phyloP scores from a whole-genome alignment of 352 stramenopile species.

The Phytophthora constricta region DNA sequence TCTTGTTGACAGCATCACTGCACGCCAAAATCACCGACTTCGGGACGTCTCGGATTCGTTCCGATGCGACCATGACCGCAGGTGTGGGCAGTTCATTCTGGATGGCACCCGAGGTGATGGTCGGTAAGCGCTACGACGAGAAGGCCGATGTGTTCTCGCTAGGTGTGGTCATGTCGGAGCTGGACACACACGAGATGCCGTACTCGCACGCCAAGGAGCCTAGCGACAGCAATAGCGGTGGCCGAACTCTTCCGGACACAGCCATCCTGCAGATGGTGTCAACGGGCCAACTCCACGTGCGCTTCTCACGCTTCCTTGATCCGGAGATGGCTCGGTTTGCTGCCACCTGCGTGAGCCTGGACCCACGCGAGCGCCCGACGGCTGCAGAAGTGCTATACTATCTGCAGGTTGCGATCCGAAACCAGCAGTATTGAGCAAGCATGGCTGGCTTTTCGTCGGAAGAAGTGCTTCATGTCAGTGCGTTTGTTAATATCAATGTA shows the following conservation, averaged over 20 bases:
- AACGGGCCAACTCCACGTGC: slow-evolving; percentile 26
- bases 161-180: slow-evolving; percentile 33
- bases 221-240: slow-evolving; percentile 6
- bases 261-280: slow-evolving; percentile 44
- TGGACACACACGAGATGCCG: slow-evolving; percentile 39
- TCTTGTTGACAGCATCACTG: slow-evolving; percentile 51
- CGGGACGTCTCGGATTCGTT: slow-evolving; percentile 37
- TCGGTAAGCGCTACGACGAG: slow-evolving; percentile 43
- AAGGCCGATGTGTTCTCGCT: slow-evolving; percentile 52
- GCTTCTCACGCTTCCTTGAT: slow-evolving; percentile 22
- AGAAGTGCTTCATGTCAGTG: no score
- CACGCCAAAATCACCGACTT: slow-evolving; percentile 66
- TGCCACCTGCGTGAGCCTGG: slow-evolving; percentile 24
- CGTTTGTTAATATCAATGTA: no score
- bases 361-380: slow-evolving; percentile 22
- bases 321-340: slow-evolving; percentile 19
- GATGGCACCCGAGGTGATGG: slow-evolving; percentile 52
- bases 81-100: slow-evolving; percentile 28
- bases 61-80: slow-evolving; percentile 38
- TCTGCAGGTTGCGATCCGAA: slow-evolving; percentile 30
- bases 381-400: slow-evolving; percentile 41
- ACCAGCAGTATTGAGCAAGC: background rate
- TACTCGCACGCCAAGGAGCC: slow-evolving; percentile 34
- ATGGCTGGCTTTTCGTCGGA: no score
- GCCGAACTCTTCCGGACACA: slow-evolving; percentile 20